phyloP scores from a whole-genome alignment of 352 stramenopile genomes.

The Phytopythium boreale region DNA sequence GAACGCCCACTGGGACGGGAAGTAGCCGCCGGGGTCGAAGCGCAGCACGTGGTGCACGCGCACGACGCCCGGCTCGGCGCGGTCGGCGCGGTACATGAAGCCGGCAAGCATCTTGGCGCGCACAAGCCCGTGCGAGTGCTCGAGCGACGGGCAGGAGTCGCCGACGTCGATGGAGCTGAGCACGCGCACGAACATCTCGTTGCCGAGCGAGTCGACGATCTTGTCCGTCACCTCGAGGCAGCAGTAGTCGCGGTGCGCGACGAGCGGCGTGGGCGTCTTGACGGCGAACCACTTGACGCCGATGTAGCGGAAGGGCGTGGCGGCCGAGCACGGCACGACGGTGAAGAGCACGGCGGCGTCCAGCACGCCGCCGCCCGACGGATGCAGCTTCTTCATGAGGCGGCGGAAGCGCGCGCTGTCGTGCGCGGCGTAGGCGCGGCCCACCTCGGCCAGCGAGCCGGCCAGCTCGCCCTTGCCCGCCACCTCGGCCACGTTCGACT shows the following conservation, averaged over 20 bases:
- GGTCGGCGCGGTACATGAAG: constrained; percentile 79
- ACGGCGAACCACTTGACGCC: constrained; percentile 87
- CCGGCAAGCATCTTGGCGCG: constrained; percentile 76
- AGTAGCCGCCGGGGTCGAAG: constrained; percentile 74
- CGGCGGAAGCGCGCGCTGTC: constrained; percentile 73
- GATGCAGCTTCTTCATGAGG: constrained; percentile 83
- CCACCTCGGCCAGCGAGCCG: constrained; percentile 72
- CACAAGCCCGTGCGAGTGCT: constrained; percentile 84
- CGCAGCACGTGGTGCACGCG: constrained; percentile 78
- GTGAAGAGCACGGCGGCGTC: constrained; percentile 78
- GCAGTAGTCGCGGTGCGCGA: constrained; percentile 85
- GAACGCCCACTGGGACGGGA: constrained; percentile 76
- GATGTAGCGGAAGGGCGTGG: constrained; percentile 79
- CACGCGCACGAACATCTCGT: constrained; percentile 84
- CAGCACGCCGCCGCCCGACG: constrained; percentile 38
- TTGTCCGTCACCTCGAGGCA: constrained; percentile 85
- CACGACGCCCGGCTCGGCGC: constrained; percentile 60
- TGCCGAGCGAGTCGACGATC: constrained; percentile 75
- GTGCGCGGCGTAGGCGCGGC: constrained; percentile 71
- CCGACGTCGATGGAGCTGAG: constrained; percentile 78
- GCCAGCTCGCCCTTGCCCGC: constrained; percentile 63
- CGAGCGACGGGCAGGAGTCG: constrained; percentile 71
- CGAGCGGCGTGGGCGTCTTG: constrained; percentile 76
- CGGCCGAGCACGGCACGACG: constrained; percentile 68
- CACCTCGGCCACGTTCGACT: constrained; percentile 79